A percentile compares a stretch with the other conserved stretches of the same genome.
Conservation (phyloP, 768 basidiomycete species). For the Lactarius hatsudake region DNA sequence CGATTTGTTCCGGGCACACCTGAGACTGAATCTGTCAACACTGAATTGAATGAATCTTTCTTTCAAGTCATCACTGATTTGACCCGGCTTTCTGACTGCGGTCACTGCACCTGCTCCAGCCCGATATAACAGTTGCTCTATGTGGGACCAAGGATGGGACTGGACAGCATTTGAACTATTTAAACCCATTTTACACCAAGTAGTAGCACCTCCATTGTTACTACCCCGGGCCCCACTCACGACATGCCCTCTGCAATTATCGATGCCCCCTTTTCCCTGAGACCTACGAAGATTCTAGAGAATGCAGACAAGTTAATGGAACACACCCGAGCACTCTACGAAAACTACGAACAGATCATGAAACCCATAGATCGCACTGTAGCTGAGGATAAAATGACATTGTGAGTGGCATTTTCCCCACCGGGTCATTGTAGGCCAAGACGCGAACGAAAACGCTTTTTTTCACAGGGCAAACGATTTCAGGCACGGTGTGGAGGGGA, state of each 20-base stretch:
- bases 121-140: neutral
- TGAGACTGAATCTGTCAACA: neutral
- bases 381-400: conserved; percentile 1
- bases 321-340: neutral
- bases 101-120: neutral
- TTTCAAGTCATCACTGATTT: neutral
- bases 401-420: neutral
- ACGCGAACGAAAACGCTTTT: no score
- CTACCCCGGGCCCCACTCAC: neutral
- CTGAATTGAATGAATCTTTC: neutral
- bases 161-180: neutral
- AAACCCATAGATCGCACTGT: neutral
- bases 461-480: conserved; percentile 9
- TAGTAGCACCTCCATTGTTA: neutral
- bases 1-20: neutral
- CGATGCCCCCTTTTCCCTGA: neutral
- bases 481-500: neutral
- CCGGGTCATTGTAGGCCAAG: neutral
- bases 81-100: neutral
- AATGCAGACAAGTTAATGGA: conserved; percentile 4
- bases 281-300: neutral
- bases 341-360: neutral
- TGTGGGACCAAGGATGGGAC: neutral
- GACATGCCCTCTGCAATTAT: neutral
- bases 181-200: neutral